These are phyloP conservation scores for Mallotus repandus DNA, from an alignment of 441 rosid genomes.

Conservation along the genomic window DNA sequence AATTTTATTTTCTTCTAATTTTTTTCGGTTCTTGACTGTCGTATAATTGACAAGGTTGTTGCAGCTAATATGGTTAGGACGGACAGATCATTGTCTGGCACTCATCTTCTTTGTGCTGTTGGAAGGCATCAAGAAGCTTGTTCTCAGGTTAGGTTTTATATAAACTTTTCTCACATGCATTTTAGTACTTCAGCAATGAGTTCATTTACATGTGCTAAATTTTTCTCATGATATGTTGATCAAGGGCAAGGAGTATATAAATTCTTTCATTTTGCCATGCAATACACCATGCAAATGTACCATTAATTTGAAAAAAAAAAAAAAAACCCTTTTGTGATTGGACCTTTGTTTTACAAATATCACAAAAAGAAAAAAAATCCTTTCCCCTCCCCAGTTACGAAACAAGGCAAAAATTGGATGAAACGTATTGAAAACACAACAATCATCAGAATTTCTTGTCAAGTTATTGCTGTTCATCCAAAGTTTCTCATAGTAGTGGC, in stretches of 20 bases:
- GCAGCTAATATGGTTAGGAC: slow-evolving; percentile 98
- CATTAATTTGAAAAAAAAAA: not conserved
- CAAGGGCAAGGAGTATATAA: not conserved
- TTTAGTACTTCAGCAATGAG: not conserved
- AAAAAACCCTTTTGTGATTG: not conserved
- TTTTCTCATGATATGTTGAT: not conserved
- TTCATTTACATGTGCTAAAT: not conserved
- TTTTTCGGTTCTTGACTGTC: slow-evolving; percentile 13
- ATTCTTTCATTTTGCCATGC: not conserved
- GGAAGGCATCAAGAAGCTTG: slow-evolving; percentile 99
- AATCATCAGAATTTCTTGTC: not conserved
- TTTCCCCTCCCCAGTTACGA: not conserved
- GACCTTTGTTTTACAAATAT: not conserved
- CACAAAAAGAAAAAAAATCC: too few species aligned
- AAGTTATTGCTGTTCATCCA: not conserved
- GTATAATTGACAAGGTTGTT: slow-evolving; percentile 59
- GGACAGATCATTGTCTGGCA: slow-evolving; percentile 86
- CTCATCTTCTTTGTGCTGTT: slow-evolving; percentile 95
- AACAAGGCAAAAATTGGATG: not conserved
- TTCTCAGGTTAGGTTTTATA: slow-evolving; percentile 72
- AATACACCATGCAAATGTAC: not conserved
- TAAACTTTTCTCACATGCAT: not conserved
- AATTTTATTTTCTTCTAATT: slow-evolving; percentile 8
- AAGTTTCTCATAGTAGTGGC: not conserved
- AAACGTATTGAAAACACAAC: not conserved